phyloP scores from a whole-genome alignment of 768 basidiomycete genomes.

The Lanmaoa pseudosensibilis region DNA sequence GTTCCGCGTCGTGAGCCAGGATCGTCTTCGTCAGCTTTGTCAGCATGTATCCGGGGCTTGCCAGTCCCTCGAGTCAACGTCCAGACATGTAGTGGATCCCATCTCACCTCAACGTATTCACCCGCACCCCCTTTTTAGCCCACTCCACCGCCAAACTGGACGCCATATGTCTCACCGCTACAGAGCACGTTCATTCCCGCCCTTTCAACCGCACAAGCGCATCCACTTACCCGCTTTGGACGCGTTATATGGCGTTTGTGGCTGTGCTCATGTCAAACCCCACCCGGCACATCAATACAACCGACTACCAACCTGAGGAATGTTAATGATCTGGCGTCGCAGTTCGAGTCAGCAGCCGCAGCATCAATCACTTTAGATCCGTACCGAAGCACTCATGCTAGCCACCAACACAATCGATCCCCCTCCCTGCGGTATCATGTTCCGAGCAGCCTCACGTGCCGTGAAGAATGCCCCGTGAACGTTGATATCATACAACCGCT shows the following conservation, averaged over 20 bases:
- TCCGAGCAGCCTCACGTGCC: constrained; percentile 91
- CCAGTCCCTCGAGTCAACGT: constrained; percentile 2
- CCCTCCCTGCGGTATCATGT: constrained; percentile 80
- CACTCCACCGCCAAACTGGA: constrained; percentile 92
- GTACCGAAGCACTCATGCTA: constrained; percentile 88
- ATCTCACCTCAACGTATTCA: constrained; percentile 72
- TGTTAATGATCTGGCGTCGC: constrained; percentile 69
- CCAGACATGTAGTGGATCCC: not conserved
- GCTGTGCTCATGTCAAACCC: constrained; percentile 38
- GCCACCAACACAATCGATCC: constrained; percentile 86
- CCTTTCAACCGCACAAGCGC: not conserved
- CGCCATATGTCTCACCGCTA: constrained; percentile 93
- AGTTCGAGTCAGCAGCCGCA: constrained; percentile 12
- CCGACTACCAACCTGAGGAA: constrained; percentile 64
- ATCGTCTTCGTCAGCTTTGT: constrained; percentile 87
- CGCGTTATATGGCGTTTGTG: constrained; percentile 94
- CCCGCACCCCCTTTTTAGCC: constrained; percentile 86
- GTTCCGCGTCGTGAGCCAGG: constrained; percentile 67
- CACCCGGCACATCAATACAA: not conserved
- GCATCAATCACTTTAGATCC: constrained; percentile 23
- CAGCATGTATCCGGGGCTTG: constrained; percentile 91
- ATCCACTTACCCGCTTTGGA: constrained; percentile 76
- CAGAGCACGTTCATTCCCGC: not conserved
- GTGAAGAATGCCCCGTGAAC: constrained; percentile 94
- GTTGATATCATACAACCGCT: constrained; percentile 86